phyloP scores from a whole-genome alignment of 768 basidiomycete genomes.

The Boletellus ananiceps region DNA sequence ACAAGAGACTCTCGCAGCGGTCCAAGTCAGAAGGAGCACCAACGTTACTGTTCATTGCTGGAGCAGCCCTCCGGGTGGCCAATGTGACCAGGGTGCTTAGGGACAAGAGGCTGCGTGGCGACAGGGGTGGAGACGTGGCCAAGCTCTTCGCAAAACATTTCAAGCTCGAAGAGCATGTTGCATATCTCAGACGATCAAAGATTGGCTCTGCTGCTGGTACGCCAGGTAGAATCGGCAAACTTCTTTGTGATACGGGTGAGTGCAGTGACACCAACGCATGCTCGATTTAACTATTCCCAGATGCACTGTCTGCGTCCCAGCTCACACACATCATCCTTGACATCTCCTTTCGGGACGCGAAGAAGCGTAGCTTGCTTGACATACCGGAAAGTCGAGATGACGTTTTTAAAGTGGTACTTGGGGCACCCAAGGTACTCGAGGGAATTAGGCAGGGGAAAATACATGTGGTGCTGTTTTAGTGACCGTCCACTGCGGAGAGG shows the following conservation, averaged over 20 bases:
- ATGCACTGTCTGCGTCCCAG: conserved; percentile 65
- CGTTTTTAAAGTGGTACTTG: conserved; percentile 70
- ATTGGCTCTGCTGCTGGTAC: conserved; percentile 89
- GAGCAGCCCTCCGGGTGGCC: conserved; percentile 89
- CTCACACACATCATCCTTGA: conserved; percentile 85
- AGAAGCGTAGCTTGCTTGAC: conserved; percentile 71
- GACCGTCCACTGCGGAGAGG: neutral
- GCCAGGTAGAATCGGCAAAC: conserved; percentile 84
- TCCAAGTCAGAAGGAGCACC: conserved; percentile 82
- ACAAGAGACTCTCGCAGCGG: conserved; percentile 65
- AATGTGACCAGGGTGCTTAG: conserved; percentile 77
- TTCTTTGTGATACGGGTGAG: conserved; percentile 68
- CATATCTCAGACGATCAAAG: conserved; percentile 80
- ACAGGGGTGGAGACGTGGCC: conserved; percentile 87
- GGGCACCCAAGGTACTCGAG: conserved; percentile 53
- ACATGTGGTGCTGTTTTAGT: conserved; percentile 75
- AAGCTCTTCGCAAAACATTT: conserved; percentile 96
- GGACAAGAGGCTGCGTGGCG: conserved; percentile 63
- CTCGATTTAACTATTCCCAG: conserved; percentile 36
- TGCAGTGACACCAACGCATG: neutral
- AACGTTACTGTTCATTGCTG: conserved; percentile 77
- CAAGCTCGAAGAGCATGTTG: conserved; percentile 82
- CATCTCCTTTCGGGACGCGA: conserved; percentile 65
- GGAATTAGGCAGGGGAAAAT: conserved; percentile 69
- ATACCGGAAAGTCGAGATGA: conserved; percentile 83